Evolutionary conservation across 768 basidiomycete genomes (phyloP).

Genomic region (Tulasnella sp.): DNA sequence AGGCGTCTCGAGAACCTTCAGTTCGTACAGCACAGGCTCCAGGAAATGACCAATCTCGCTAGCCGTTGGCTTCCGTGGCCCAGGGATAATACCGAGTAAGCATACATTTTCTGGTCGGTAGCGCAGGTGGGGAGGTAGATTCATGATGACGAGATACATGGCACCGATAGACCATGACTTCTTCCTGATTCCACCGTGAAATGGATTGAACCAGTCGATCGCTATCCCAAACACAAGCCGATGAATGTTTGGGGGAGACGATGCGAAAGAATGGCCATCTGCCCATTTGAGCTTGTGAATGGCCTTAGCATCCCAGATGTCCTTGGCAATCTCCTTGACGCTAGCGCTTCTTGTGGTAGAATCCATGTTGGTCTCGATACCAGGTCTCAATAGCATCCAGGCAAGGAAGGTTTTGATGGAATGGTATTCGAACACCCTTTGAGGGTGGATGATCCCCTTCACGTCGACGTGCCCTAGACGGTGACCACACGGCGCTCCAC

Average conservation of each 20-base stretch:
- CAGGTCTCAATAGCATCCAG: neutral
- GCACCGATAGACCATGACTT: slow-evolving; percentile 2
- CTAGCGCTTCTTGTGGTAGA: neutral
- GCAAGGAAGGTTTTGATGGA: neutral
- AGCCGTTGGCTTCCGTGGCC: neutral
- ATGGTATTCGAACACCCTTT: neutral
- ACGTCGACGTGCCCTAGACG: too few relatives aligned
- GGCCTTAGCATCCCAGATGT: slow-evolving; percentile 2
- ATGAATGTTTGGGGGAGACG: neutral
- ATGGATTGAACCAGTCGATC: slow-evolving; percentile 9
- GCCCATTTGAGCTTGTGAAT: neutral
- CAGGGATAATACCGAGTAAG: slow-evolving; percentile 9
- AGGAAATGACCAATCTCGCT: neutral
- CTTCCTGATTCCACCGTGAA: neutral
- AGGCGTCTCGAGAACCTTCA: neutral
- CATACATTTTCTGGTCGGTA: slow-evolving; percentile 8
- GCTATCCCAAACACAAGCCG: slow-evolving; percentile 7
- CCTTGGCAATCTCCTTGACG: neutral
- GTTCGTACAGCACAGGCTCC: neutral
- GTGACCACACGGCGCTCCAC: too few relatives aligned
- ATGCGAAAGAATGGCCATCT: neutral
- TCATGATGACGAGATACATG: slow-evolving; percentile 4
- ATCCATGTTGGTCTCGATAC: neutral
- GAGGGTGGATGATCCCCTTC: too few relatives aligned
- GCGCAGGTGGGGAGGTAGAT: neutral